Evolutionary conservation across 768 basidiomycete species (phyloP).

Genomic region (Nevesoporus exiguus): DNA sequence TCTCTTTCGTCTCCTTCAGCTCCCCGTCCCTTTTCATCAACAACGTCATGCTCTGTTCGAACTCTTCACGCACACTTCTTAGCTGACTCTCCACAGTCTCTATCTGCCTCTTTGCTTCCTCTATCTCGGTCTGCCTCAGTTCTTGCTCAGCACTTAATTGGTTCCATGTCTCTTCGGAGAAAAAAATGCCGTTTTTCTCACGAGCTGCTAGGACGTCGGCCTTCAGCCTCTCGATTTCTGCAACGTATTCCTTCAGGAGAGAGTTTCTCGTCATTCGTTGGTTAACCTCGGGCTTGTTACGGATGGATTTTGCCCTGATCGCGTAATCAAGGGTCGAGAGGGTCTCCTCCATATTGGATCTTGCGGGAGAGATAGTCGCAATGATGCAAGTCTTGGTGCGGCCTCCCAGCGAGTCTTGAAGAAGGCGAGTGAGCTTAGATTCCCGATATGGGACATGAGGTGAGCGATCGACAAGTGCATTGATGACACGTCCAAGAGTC

Average conservation of each 20-base stretch:
- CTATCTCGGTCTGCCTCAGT: constrained; percentile 67
- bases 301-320: constrained; percentile 89
- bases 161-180: constrained; percentile 88
- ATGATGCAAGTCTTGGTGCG: constrained; percentile 97
- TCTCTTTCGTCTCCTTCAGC: constrained; percentile 57
- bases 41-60: constrained; percentile 81
- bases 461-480: constrained; percentile 88
- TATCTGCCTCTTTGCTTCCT: constrained; percentile 79
- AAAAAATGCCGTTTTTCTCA: constrained; percentile 95
- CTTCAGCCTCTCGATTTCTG: constrained; percentile 91
- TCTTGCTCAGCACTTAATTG: constrained; percentile 79
- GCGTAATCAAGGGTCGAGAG: constrained; percentile 97
- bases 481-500: constrained; percentile 96
- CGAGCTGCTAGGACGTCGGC: constrained; percentile 86
- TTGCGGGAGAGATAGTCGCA: constrained; percentile 91
- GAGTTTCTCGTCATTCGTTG: constrained; percentile 91
- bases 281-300: constrained; percentile 93
- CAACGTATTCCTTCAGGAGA: constrained; percentile 89
- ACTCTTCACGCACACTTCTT: constrained; percentile 78
- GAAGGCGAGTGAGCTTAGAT: constrained; percentile 93
- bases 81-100: constrained; percentile 83
- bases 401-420: constrained; percentile 99
- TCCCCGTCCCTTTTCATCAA: constrained; percentile 76
- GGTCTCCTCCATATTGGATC: constrained; percentile 94
- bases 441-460: constrained; percentile 95